Base-by-base conservation (phyloP, 2,329 filamentous ascomycete genomes). In the Ascosphaera apis region DNA sequence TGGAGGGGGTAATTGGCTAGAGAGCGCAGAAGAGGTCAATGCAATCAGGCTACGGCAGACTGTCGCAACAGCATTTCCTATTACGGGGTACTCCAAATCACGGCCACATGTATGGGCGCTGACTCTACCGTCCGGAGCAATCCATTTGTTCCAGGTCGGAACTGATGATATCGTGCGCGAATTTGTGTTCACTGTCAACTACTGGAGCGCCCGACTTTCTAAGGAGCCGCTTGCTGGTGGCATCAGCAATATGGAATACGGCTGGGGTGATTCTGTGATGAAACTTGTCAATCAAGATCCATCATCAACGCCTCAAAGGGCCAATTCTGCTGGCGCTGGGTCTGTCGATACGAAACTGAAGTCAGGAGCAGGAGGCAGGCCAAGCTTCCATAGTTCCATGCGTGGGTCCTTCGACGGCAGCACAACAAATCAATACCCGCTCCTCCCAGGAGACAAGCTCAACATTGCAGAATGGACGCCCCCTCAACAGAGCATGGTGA, bases 61-160 rank as follows among this genome's bases (percentile, higher is more conserved):
- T 1, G 78, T 95, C 43, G 88, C 88, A 8, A 92, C 82, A 38
- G 73, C 78, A 0, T 67, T 98, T 11, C 88, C 88, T 6, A 69
- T 83, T 1, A 86, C 88, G 0, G 88, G 88, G 8, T 95, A 95
- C 55, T 93, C 83, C 23, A 83, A 91, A 48, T 69, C 74, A 18
- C 68, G 88, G 8, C 84, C 84, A 3, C 74, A 95, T 52, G 88
- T 98, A 1, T 98, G 84, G 78, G 86, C 88, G 2, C 61, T 98
- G 36, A 91, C 80, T 42, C 62, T 98, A 33, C 86, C 88, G 0
- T 91, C 76, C 1, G 88, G 88, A 9, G 86, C 86, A 0, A 84
- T 98, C 1, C 88, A 98, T 52, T 66, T 98, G n/a, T 98, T 98
- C 66, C 84, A 95, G 49, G 88, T 88, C 34, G 88, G 88, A 38